Conservation (phyloP, 73 alveolate species). For the Tetrahymena thermophila region DNA sequence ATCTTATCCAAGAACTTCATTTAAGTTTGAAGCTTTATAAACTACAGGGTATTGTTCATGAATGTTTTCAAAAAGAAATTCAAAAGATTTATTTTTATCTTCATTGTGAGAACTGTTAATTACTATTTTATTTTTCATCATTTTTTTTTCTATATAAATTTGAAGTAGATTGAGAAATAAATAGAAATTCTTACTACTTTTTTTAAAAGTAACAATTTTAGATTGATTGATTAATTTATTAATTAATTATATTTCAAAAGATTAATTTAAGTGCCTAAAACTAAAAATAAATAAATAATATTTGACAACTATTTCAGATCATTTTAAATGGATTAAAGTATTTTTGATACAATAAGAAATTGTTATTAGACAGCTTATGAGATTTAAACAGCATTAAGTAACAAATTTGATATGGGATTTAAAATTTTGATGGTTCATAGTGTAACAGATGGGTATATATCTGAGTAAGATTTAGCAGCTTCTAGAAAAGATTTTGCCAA, state of each 20-base stretch:
- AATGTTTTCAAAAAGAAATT: background rate
- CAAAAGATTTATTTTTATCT: background rate
- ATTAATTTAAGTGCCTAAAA: background rate
- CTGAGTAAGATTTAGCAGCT: background rate
- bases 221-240: too few species aligned
- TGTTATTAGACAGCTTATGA: background rate
- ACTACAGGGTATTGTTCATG: background rate
- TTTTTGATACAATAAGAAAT: background rate
- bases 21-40: background rate
- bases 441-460: background rate
- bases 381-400: background rate
- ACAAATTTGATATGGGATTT: background rate
- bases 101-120: background rate
- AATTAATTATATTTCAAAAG: too few species aligned
- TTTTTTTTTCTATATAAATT: background rate
- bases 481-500: background rate
- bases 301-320: background rate
- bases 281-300: background rate
- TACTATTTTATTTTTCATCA: background rate
- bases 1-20: background rate
- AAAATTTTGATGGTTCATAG: background rate
- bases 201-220: too few species aligned
- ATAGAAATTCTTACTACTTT: background rate
- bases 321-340: background rate
- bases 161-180: background rate